Evolutionary conservation across 169 alveolate genomes (phyloP).

Genomic region (Cryptosporidium bovis): DNA sequence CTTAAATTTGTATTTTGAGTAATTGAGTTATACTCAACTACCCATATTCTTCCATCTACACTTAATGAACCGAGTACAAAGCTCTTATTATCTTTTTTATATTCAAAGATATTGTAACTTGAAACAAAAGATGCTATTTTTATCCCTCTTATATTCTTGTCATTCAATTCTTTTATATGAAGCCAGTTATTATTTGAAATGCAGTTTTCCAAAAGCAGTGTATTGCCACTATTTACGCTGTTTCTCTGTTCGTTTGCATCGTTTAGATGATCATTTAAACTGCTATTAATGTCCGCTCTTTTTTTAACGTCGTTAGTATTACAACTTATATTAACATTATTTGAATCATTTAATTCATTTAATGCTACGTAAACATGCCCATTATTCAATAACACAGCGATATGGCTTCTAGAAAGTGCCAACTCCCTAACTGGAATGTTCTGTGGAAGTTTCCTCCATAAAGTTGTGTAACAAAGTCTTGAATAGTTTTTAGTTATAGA

Average conservation of each 20-base stretch:
- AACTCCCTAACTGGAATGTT: constrained; percentile 64
- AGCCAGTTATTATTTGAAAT: constrained; percentile 34
- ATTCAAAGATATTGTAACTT: not conserved
- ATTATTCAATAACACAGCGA: constrained; percentile 52
- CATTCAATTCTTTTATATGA: constrained; percentile 51
- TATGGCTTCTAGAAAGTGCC: constrained; percentile 59
- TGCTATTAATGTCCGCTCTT: not conserved
- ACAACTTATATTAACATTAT: not conserved
- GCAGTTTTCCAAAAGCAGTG: constrained; percentile 37
- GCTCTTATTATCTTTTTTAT: constrained; percentile 12
- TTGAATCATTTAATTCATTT: constrained; percentile 32
- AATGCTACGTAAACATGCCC: constrained; percentile 66
- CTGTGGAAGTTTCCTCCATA: constrained; percentile 63
- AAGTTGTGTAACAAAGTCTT: constrained; percentile 37
- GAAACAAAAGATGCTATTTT: constrained; percentile 23
- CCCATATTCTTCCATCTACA: constrained; percentile 31
- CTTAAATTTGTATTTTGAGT: not conserved
- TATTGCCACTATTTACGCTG: constrained; percentile 29
- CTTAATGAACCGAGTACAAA: constrained; percentile 37
- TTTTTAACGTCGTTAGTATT: not conserved
- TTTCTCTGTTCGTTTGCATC: constrained; percentile 35
- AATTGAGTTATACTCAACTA: constrained; percentile 28
- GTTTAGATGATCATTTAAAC: not conserved
- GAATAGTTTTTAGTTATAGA: not conserved
- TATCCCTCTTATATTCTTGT: constrained; percentile 49